phyloP scores from a whole-genome alignment of 306 rosid species.

The Datisca glomerata region DNA sequence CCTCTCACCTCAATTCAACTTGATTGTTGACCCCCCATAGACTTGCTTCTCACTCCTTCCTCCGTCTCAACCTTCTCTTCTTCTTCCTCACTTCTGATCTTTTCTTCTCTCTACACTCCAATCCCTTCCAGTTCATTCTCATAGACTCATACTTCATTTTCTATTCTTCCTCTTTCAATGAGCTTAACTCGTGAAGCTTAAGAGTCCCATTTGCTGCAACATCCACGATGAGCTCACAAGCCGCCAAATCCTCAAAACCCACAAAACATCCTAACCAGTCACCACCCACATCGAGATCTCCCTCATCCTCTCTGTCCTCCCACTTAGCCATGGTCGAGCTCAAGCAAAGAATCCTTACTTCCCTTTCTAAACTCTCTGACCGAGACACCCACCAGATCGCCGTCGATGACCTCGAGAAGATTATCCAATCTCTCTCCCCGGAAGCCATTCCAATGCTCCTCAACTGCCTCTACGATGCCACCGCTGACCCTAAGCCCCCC shows the following conservation, averaged over 20 bases:
- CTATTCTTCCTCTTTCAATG: neutral
- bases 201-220: neutral
- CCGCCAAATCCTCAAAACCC: constrained; percentile 37
- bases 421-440: constrained; percentile 39
- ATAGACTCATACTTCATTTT: no score
- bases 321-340: constrained; percentile 93
- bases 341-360: constrained; percentile 72
- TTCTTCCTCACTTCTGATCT: constrained; percentile 2
- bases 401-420: constrained; percentile 71
- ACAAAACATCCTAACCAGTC: constrained; percentile 39
- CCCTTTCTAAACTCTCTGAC: constrained; percentile 83
- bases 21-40: constrained; percentile 13
- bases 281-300: constrained; percentile 33
- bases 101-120: neutral
- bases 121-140: constrained; percentile 2
- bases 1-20: constrained; percentile 17
- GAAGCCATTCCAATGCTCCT: constrained; percentile 79
- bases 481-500: constrained; percentile 74
- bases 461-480: constrained; percentile 73
- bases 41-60: constrained; percentile 30
- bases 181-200: neutral
- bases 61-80: neutral
- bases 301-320: constrained; percentile 41
- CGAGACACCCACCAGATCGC: constrained; percentile 95
- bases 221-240: constrained; percentile 33